Base-by-base conservation (phyloP, 305 asterid species). In the Lippia alba region DNA sequence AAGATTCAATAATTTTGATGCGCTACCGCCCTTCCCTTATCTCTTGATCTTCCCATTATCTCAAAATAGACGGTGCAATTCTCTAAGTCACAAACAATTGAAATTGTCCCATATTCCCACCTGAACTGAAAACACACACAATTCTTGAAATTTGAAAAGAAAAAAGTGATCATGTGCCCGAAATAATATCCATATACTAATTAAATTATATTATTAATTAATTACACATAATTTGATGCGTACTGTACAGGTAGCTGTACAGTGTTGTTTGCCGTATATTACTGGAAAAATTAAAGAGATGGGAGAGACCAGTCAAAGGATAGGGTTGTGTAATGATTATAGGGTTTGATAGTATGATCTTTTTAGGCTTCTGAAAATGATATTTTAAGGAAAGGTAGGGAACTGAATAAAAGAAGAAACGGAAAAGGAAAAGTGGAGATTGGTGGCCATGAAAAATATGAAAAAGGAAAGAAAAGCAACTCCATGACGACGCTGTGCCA, bases 231-330 rank as follows among this genome's bases (percentile, higher is more conserved):
- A 48, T 66, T 58, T 59, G 64, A 69, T 62, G 66, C 53, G 20
- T 69, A n/a, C 55, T 66, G 58, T n/a, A n/a, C n/a, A n/a, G n/a
- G n/a, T 69, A 46, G 41, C 64, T 67, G 66, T 53, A 62, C 67
- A 62, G 14, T 44, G 34, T 48, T 19, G 4, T 20, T 64, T 40
- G 63, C 53, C 63, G 62, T 18, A 14, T 8, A 53, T 12, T 8
- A 39, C 19, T 66, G 57, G 16, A 60, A 50, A 44, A 24, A 1
- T 24, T 24, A 24, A 55, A 2, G 48, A 54, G 19, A 41, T 11
- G 56, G 12, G 48, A 69, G 41, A 48, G 81, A 70, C 62, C 83
- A 70, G 88, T 83, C 88, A 83, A 83, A 80, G 30, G 88, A 80
- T 70, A 74, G 74, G 85, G 85, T 19, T 36, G 24, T 69, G 84